These are phyloP conservation scores for Rhytidhysteron rufulum DNA, from an alignment of 2,329 filamentous ascomycete species.

Conservation along the genomic window DNA sequence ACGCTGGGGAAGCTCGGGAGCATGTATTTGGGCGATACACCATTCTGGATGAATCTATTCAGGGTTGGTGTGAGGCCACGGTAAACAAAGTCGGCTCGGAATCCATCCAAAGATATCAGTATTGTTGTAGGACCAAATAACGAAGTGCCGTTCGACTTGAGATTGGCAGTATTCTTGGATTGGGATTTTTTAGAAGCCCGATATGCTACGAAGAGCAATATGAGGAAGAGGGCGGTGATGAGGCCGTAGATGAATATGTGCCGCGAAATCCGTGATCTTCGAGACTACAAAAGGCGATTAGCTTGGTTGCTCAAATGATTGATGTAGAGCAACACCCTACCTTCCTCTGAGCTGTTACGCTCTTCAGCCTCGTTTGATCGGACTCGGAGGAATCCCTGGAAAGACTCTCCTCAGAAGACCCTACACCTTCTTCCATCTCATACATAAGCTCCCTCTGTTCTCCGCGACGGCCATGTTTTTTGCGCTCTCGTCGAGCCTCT, in stretches of 20 bases:
- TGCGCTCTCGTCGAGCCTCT: slow-evolving; percentile 25
- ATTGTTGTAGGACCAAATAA: slow-evolving; percentile 89
- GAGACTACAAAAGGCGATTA: slow-evolving; percentile 15
- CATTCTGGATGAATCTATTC: slow-evolving; percentile 71
- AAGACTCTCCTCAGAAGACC: slow-evolving; percentile 52
- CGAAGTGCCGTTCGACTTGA: slow-evolving; percentile 74
- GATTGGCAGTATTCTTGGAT: slow-evolving; percentile 18
- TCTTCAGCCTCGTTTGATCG: slow-evolving; percentile 51
- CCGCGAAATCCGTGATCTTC: slow-evolving; percentile 34
- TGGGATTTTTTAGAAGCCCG: slow-evolving; percentile 43
- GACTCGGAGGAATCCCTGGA: slow-evolving; percentile 38
- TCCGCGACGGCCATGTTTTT: slow-evolving; percentile 49
- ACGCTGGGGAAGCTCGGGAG: slow-evolving; percentile 90
- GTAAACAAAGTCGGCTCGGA: slow-evolving; percentile 87
- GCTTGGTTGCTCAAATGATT: slow-evolving; percentile 31
- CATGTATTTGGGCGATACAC: slow-evolving; percentile 91
- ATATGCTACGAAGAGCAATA: slow-evolving; percentile 55
- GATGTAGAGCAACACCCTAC: slow-evolving; percentile 12
- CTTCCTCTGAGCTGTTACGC: slow-evolving; percentile 44
- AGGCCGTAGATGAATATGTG: slow-evolving; percentile 40
- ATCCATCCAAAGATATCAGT: slow-evolving; percentile 90
- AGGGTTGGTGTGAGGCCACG: slow-evolving; percentile 80
- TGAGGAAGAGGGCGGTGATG: slow-evolving; percentile 52
- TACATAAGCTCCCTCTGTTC: slow-evolving; percentile 79
- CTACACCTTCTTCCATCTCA: slow-evolving; percentile 80